phyloP scores from a whole-genome alignment of 1,284 basidiomycete species.

The Tylopilus sp. region DNA sequence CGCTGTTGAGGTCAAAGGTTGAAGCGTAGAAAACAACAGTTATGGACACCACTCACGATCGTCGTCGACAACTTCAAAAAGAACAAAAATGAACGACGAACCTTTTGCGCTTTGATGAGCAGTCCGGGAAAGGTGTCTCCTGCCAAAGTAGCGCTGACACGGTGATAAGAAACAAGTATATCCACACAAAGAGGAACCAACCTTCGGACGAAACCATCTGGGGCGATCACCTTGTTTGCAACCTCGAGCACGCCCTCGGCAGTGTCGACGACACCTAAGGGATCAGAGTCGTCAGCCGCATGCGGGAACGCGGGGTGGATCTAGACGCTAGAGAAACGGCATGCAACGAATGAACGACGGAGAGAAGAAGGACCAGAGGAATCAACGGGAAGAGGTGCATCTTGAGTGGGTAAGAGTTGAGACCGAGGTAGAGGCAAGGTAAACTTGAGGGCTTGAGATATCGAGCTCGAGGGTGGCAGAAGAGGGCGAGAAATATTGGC shows the following conservation, averaged over 20 bases:
- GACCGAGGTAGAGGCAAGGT: neutral
- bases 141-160: conserved; percentile 36
- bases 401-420: conserved; percentile 27
- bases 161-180: conserved; percentile 1
- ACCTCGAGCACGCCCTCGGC: conserved; percentile 35
- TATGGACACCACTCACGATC: conserved; percentile 33
- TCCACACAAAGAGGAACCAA: conserved; percentile 20
- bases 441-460: conserved; percentile 25
- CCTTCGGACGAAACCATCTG: conserved; percentile 47
- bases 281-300: conserved; percentile 6
- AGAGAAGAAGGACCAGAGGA: conserved; percentile 27
- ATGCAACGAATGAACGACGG: conserved; percentile 12
- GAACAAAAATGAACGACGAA: conserved; percentile 12
- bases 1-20: too few species aligned
- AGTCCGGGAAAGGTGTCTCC: conserved; percentile 44
- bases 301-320: conserved; percentile 10
- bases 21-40: too few species aligned
- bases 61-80: conserved; percentile 41
- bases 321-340: conserved; percentile 30
- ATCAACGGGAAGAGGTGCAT: conserved; percentile 28
- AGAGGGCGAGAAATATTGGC: neutral
- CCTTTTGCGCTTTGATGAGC: conserved; percentile 44
- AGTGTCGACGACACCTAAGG: conserved; percentile 32
- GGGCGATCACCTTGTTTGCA: conserved; percentile 44
- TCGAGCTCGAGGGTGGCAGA: conserved; percentile 7